Conservation (phyloP, 495 filamentous ascomycete species). For the Talaromyces stipitatus region DNA sequence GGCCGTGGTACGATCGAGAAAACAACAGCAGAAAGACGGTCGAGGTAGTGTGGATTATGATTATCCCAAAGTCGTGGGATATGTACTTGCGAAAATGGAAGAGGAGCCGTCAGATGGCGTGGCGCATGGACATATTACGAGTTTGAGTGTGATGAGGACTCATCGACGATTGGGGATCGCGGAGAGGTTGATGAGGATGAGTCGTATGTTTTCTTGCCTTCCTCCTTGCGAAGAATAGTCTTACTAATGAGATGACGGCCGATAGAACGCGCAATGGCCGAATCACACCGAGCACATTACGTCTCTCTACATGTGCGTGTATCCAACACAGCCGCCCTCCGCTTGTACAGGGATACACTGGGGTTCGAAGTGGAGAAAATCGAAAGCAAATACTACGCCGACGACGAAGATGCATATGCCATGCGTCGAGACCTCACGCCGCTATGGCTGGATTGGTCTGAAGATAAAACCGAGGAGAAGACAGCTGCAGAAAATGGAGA, state of each 20-base stretch:
- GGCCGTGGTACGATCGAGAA: conserved; percentile 79
- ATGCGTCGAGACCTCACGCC: conserved; percentile 80
- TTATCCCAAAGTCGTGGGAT: conserved; percentile 96
- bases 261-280: conserved; percentile 89
- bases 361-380: conserved; percentile 86
- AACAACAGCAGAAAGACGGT: conserved; percentile 32
- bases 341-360: conserved; percentile 87
- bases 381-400: conserved; percentile 93
- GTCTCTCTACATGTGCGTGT: conserved; percentile 94
- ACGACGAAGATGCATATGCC: conserved; percentile 91
- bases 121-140: conserved; percentile 94
- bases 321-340: conserved; percentile 82
- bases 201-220: conserved; percentile 54
- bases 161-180: conserved; percentile 86
- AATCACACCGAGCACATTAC: conserved; percentile 83
- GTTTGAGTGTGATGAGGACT: conserved; percentile 91
- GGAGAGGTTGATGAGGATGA: conserved; percentile 94
- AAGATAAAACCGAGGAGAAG: conserved; percentile 22
- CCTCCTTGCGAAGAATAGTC: neutral
- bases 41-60: conserved; percentile 45
- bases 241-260: neutral
- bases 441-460: conserved; percentile 44
- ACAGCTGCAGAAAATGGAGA: conserved; percentile 18
- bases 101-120: conserved; percentile 89
- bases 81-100: conserved; percentile 99